Conservation (phyloP, 2,329 filamentous ascomycete species). For the Mycogone perniciosa region DNA sequence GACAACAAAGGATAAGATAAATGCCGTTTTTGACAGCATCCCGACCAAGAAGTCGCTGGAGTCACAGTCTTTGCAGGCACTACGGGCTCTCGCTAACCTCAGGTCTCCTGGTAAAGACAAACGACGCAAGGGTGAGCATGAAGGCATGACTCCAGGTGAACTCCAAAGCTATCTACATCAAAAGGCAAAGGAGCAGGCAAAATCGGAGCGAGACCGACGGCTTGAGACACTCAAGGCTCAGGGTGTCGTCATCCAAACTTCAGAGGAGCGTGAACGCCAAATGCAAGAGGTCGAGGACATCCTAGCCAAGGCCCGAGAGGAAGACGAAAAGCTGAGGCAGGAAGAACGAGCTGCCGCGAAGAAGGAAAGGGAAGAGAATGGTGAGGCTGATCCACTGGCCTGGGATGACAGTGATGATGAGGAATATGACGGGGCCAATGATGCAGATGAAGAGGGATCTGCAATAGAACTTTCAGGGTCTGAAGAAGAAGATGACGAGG, state of each 20-base stretch:
- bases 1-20: conserved; percentile 44
- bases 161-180: conserved; percentile 62
- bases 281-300: conserved; percentile 82
- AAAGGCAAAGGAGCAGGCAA: conserved; percentile 74
- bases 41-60: conserved; percentile 59
- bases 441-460: conserved; percentile 33
- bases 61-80: conserved; percentile 54
- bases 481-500: conserved; percentile 33
- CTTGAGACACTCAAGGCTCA: conserved; percentile 71
- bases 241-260: conserved; percentile 75
- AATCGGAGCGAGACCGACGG: conserved; percentile 67
- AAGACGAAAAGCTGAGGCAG: conserved; percentile 68
- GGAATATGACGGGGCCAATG: conserved; percentile 36
- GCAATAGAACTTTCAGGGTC: conserved; percentile 40
- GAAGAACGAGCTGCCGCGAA: conserved; percentile 70
- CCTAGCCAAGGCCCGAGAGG: conserved; percentile 73
- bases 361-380: conserved; percentile 47
- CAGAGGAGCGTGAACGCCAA: conserved; percentile 78
- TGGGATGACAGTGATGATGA: conserved; percentile 55
- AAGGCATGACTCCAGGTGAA: conserved; percentile 61
- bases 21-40: conserved; percentile 63
- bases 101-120: conserved; percentile 53
- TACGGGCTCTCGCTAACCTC: conserved; percentile 71
- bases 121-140: conserved; percentile 37
- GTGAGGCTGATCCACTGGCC: conserved; percentile 43